Base-by-base conservation (phyloP, 352 stramenopile species). In the Pythium diclinum region DNA sequence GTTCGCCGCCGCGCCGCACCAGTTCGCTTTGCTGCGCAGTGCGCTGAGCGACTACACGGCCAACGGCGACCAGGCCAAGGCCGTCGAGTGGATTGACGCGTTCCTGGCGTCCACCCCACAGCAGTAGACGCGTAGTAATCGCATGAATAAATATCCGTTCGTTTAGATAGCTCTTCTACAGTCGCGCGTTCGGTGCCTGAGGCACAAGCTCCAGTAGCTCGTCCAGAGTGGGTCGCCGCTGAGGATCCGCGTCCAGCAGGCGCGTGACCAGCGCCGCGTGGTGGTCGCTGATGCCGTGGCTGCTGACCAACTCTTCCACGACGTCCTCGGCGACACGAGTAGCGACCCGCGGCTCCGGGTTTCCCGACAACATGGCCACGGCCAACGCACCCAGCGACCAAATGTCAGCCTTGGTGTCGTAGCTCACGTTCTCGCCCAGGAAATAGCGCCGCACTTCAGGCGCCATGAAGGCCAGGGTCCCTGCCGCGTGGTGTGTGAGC, bases 391-490 rank as follows among this genome's bases (percentile, higher is more conserved):
- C 85, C 3, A 94, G 79, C 21, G 83, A 92, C 83, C 85, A 94
- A 56, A 92, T 78, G 51, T 94, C 85, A 25, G 83, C 85, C 28
- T 76, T 78, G 56, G 70, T 60, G 44, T 91, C 76, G 65, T 92
- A 94, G 38, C 72, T 83, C 48, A 92, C 81, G 25, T 72, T 67
- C 63, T 92, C 79, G 13, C 82, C 82, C 0, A 92, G 44, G 56
- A 94, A 89, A 64, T 87, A 94, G 3, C 77, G 72, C 11, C 83
- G 73, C 63, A 94, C 81, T 63, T 94, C 83, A 1, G 85, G 85
- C 3, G 85, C 85, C 85, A 92, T 94, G 61, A 88, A 94, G 42
- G 80, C 79, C 47, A 94, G 71, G 13, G 85, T 94, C 1, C 82
- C 85, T 7, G 85, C 85, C 17, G 82, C 81, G 38, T 92, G 83